Evolutionary conservation across 441 rosid species (phyloP), one percentile per base, ranked within the genome.

Genomic region (Euphorbia celastroides): DNA sequence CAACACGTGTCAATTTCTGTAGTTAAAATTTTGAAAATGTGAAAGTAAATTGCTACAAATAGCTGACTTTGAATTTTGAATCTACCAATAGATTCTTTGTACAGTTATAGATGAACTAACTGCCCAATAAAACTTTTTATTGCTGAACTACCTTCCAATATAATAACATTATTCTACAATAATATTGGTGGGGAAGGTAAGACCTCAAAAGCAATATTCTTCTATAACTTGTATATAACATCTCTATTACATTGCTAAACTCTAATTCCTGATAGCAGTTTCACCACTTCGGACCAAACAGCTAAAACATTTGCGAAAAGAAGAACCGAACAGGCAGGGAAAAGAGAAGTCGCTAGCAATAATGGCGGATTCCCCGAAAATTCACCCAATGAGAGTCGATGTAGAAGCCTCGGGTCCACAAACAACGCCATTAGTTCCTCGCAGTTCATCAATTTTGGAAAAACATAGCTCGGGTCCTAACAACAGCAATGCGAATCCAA

Each of bases 331-430:
- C n/a, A n/a, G n/a, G n/a, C n/a, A n/a, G n/a, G n/a, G n/a, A 1
- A 52, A 52, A 46, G 61, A 55, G 27, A 57, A 56, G 38, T 3
- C 4, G 38, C 4, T 34, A 34, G 38, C 38, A 34, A 9, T 34
- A 34, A 83, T 83, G 96, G 77, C 75, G 50, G 84, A 85, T 19
- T 60, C 74, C 52, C 80, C 74, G 66, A 84, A 67, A 78, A 74
- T 89, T 64, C 80, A 78, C 72, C 92, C 90, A 0, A 14, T 8
- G 26, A 71, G 32, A 60, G 74, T 57, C 26, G 81, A 80, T 62
- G 73, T 71, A 59, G 82, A 77, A 78, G 68, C 79, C 5, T n/a
- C n/a, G n/a, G n/a, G n/a, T n/a, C 75, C 70, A 46, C 62, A 79
- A 68, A 61, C 81, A 22, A 52, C 48, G 14, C 80, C 83, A 12